Conservation (phyloP, 2,329 filamentous ascomycete genomes). For the Aspergillus felis region DNA sequence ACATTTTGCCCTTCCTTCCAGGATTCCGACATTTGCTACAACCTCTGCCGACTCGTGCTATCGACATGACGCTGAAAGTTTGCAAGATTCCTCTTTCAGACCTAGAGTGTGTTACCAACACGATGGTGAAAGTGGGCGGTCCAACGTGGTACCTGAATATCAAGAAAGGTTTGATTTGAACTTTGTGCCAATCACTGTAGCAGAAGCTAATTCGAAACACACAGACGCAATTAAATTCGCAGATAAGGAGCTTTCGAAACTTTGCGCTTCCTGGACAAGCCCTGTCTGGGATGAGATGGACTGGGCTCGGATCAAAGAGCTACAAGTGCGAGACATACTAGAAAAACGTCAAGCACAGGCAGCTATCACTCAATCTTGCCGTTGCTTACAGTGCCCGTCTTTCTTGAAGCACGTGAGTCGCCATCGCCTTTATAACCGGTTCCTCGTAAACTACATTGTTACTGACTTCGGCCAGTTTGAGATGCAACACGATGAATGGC, state of each 20-base stretch:
- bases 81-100: slow-evolving; percentile 69
- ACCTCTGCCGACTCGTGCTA: slow-evolving; percentile 61
- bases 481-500: slow-evolving; percentile 95
- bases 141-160: slow-evolving; percentile 47
- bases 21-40: slow-evolving; percentile 65
- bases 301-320: slow-evolving; percentile 74
- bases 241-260: slow-evolving; percentile 63
- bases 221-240: slow-evolving; percentile 55
- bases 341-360: slow-evolving; percentile 66
- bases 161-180: slow-evolving; percentile 42
- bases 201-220: slow-evolving; percentile 16
- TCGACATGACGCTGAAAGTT: slow-evolving; percentile 65
- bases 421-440: not conserved
- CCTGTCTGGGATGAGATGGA: slow-evolving; percentile 80
- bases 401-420: slow-evolving; percentile 81
- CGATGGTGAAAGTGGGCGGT: slow-evolving; percentile 51
- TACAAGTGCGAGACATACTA: slow-evolving; percentile 75
- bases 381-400: slow-evolving; percentile 66
- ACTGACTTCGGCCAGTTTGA: slow-evolving; percentile 61
- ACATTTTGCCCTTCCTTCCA: slow-evolving; percentile 78
- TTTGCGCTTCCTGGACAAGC: slow-evolving; percentile 71
- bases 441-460: not conserved
- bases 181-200: not conserved
- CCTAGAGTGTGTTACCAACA: slow-evolving; percentile 79
- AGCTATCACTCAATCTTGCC: slow-evolving; percentile 58